phyloP scores from a whole-genome alignment of 305 asterid genomes.

The Fraxinus albicans region DNA sequence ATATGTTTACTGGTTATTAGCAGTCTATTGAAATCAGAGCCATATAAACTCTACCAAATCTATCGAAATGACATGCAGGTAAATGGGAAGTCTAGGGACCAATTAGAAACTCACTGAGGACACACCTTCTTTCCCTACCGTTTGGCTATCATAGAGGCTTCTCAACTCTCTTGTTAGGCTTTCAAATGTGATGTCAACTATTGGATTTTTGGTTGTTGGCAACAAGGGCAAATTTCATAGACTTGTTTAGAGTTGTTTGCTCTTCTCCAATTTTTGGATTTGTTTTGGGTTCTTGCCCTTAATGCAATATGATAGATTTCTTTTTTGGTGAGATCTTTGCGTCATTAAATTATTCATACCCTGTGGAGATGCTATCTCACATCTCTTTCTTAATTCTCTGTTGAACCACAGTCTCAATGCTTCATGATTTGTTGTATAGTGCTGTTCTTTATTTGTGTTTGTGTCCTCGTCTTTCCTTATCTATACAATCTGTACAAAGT shows the following conservation, averaged over 20 bases:
- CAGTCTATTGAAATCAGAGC: background rate
- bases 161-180: background rate
- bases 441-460: background rate
- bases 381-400: background rate
- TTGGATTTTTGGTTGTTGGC: background rate
- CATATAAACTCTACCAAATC: background rate
- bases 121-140: background rate
- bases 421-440: background rate
- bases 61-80: background rate
- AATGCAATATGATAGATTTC: slow-evolving; percentile 5
- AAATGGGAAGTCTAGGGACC: background rate
- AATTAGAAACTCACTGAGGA: background rate
- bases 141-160: background rate
- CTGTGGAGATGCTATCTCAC: slow-evolving; percentile 8
- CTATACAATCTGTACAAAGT: background rate
- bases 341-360: background rate
- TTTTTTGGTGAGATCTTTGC: background rate
- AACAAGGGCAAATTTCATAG: background rate
- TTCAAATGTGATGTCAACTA: background rate
- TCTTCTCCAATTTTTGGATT: background rate
- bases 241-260: slow-evolving; percentile 5
- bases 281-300: background rate
- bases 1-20: background rate
- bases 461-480: background rate
- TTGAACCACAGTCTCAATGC: background rate